Evolutionary conservation across 768 basidiomycete species (phyloP).

Genomic region (Tylopilus vinaceipallidus): DNA sequence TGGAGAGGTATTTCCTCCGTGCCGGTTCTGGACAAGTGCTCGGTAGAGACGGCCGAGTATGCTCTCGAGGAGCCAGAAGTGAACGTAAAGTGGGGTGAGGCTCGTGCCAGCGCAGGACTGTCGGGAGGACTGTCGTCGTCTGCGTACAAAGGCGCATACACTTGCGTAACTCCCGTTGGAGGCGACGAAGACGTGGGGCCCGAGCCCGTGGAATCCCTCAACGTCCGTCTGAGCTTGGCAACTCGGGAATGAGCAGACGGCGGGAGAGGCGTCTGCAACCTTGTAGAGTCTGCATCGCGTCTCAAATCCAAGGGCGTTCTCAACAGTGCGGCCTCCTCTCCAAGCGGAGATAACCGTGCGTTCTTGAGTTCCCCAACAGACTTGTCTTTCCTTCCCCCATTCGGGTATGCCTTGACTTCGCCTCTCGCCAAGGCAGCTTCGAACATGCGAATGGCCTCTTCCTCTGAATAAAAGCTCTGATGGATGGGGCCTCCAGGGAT

Average conservation of each 20-base stretch:
- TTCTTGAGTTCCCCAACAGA: conserved; percentile 3
- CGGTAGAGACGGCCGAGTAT: conserved; percentile 6
- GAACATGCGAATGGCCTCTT: conserved; percentile 39
- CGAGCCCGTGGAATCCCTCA: conserved; percentile 11
- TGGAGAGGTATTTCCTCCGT: neutral
- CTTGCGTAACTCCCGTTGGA: conserved; percentile 24
- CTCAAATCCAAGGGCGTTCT: conserved; percentile 8
- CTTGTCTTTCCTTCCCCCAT: neutral
- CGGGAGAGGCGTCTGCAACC: neutral
- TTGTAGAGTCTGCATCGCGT: neutral
- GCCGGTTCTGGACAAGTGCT: neutral
- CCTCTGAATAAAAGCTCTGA: conserved; percentile 43
- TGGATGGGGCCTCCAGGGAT: conserved; percentile 41
- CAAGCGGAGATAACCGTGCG: conserved; percentile 16
- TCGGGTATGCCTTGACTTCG: conserved; percentile 23
- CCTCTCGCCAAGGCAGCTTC: conserved; percentile 29
- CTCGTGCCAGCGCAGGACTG: conserved; percentile 4
- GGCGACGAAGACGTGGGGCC: conserved; percentile 21
- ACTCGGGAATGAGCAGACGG: conserved; percentile 1
- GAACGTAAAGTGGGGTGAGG: conserved; percentile 18
- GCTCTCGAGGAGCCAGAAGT: conserved; percentile 19
- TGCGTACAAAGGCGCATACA: conserved; percentile 14
- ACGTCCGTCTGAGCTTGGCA: conserved; percentile 5
- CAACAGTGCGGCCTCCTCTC: conserved; percentile 16
- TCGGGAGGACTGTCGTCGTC: conserved; percentile 13